phyloP scores from a whole-genome alignment of 495 filamentous ascomycete species.

The Echria macrotheca region DNA sequence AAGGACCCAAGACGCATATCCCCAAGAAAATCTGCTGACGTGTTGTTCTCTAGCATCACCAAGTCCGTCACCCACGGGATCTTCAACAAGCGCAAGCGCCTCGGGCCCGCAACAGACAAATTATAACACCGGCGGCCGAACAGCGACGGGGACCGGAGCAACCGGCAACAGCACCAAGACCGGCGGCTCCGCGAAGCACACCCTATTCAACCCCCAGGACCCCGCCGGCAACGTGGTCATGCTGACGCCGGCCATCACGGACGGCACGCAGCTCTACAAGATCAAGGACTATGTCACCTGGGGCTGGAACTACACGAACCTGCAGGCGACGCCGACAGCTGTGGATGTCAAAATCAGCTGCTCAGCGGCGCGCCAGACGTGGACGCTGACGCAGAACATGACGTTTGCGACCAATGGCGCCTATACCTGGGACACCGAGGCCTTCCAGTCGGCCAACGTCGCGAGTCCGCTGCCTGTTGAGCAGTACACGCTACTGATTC shows the following conservation, averaged over 20 bases:
- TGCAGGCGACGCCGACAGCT: conserved; percentile 67
- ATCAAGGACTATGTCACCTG: conserved; percentile 82
- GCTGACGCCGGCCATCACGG: conserved; percentile 60
- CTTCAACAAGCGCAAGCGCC: too few species aligned
- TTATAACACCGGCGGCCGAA: conserved; percentile 31
- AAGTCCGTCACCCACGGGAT: too few species aligned
- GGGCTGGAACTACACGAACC: conserved; percentile 91
- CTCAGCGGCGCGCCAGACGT: conserved; percentile 42
- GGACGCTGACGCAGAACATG: conserved; percentile 51
- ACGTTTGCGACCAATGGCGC: conserved; percentile 37
- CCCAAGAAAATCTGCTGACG: too few species aligned
- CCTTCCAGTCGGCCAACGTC: conserved; percentile 59
- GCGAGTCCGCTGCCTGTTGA: conserved; percentile 57
- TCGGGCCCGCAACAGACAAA: conserved; percentile 9
- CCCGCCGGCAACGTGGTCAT: conserved; percentile 74
- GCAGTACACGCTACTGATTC: conserved; percentile 78
- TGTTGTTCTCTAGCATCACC: too few species aligned
- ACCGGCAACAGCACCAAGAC: conserved; percentile 21
- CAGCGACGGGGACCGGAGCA: conserved; percentile 6
- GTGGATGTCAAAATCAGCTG: conserved; percentile 81
- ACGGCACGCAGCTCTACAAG: conserved; percentile 72
- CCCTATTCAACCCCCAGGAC: conserved; percentile 52
- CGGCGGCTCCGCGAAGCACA: conserved; percentile 37
- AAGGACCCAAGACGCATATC: too few species aligned
- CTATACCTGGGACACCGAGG: conserved; percentile 72